Evolutionary conservation across 2,329 filamentous ascomycete genomes (phyloP).

Genomic region (Penicillium sp.): DNA sequence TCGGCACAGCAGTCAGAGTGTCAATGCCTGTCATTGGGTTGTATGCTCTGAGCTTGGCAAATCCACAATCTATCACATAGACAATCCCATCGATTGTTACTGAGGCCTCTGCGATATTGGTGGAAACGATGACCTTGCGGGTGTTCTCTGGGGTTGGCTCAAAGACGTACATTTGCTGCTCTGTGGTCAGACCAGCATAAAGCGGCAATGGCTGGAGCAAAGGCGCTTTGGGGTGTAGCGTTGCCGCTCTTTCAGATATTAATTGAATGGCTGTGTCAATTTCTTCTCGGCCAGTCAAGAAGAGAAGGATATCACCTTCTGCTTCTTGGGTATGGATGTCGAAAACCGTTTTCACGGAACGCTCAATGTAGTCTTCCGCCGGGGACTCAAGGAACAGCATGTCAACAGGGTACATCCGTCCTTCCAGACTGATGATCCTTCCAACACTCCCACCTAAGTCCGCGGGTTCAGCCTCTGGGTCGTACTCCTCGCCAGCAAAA

Average conservation of each 20-base stretch:
- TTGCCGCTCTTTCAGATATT: constrained; percentile 70
- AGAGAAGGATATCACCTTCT: constrained; percentile 85
- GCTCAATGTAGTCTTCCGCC: constrained; percentile 83
- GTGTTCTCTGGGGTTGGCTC: constrained; percentile 78
- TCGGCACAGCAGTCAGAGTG: constrained; percentile 74
- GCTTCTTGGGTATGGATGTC: constrained; percentile 81
- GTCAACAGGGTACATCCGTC: constrained; percentile 86
- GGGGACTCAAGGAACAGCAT: constrained; percentile 77
- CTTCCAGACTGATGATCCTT: constrained; percentile 80
- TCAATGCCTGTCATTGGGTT: constrained; percentile 85
- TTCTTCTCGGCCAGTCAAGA: constrained; percentile 89
- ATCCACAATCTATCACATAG: constrained; percentile 88
- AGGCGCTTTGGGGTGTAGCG: constrained; percentile 61
- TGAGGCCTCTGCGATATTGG: constrained; percentile 95
- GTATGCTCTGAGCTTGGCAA: constrained; percentile 85
- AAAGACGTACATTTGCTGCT: constrained; percentile 95
- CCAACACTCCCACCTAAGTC: constrained; percentile 50
- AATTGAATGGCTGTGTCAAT: constrained; percentile 82
- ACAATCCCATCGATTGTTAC: constrained; percentile 92
- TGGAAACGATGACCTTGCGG: constrained; percentile 88
- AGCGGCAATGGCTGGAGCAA: constrained; percentile 73
- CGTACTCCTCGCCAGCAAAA: constrained; percentile 59
- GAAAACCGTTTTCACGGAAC: constrained; percentile 78
- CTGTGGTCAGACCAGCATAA: constrained; percentile 84
- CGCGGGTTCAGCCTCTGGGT: constrained; percentile 36